A percentile compares a stretch with the other conserved stretches of the same genome.
These are phyloP conservation scores for Auriculariales sp. DNA, from an alignment of 768 basidiomycete species.

Conservation along the genomic window DNA sequence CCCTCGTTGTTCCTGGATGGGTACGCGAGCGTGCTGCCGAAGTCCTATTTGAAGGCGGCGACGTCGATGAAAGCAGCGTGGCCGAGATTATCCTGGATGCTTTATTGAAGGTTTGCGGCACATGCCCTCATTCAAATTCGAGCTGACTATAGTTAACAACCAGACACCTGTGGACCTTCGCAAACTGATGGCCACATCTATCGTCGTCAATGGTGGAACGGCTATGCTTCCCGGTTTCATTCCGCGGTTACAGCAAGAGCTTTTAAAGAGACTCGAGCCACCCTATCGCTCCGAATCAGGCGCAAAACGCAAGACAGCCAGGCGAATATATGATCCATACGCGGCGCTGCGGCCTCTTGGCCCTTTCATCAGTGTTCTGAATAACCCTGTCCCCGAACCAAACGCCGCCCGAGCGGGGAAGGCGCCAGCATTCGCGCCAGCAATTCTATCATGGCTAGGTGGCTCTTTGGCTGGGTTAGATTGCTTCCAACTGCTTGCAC, in stretches of 20 bases:
- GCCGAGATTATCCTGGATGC: constrained; percentile 70
- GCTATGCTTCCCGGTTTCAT: constrained; percentile 89
- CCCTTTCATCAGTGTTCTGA: constrained; percentile 66
- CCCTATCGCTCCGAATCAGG: constrained; percentile 22
- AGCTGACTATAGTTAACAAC: not conserved
- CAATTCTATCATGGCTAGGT: constrained; percentile 80
- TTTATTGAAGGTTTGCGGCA: constrained; percentile 50
- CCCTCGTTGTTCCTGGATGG: constrained; percentile 86
- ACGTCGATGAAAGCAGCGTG: constrained; percentile 74
- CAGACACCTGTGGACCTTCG: constrained; percentile 87
- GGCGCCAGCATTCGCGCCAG: constrained; percentile 78
- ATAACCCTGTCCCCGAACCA: constrained; percentile 56
- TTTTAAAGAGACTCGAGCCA: constrained; percentile 30
- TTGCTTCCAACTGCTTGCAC: too few species aligned
- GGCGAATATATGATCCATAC: constrained; percentile 51
- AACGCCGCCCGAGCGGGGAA: constrained; percentile 40
- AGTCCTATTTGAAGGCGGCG: constrained; percentile 78
- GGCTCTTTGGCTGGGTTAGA: constrained; percentile 85
- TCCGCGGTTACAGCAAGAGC: constrained; percentile 67
- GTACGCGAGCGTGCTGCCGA: constrained; percentile 84
- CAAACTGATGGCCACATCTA: constrained; percentile 65
- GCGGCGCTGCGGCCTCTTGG: constrained; percentile 55
- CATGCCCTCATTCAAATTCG: constrained; percentile 6
- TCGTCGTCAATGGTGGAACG: constrained; percentile 81
- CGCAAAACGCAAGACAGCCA: constrained; percentile 15